Base-by-base conservation (phyloP, 2,329 filamentous ascomycete genomes). In the Aspergillus novofumigatus region DNA sequence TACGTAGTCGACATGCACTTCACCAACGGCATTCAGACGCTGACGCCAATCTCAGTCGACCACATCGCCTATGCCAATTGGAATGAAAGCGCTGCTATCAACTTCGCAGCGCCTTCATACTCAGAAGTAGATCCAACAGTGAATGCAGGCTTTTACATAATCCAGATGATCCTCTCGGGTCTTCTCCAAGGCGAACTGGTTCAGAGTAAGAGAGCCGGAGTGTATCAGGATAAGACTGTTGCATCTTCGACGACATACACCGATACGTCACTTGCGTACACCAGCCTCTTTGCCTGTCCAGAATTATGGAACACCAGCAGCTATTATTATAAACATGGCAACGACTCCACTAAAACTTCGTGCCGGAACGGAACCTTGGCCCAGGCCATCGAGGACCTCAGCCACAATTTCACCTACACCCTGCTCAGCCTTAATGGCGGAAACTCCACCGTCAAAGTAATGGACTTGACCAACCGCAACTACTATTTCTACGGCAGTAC, bases 401-500 rank as follows among this genome's bases (percentile, higher is more conserved):
- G 45, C 9, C 57, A 54, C 29, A 59, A 59, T 48, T 59, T 59
- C 42, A 57, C 57, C 51, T 57, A 59, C 35, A 57, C 54, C 32
- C 54, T 59, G 1, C 57, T 57, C 20, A 59, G 55, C 29, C 57
- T 57, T 10, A 57, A 59, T 21, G 48, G 26, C 32, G 54, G 35
- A n/a, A 57, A 54, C 25, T 38, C 51, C 29, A 59, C 26, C 21
- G 35, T 51, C 9, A 21, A 28, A 2, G 23, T 55, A 6, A 42
- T 21, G 3, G 23, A 42, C 53, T 41, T 26, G 4, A 38, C 53
- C 42, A 35, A 29, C 7, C 20, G 44, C 29, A 55, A 55, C 35
- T 55, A 51, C 48, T 55, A 51, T 35, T 21, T 9, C 11, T 55
- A 55, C 29, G 17, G 50, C 21, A 29, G 53, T n/a, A 51, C 5